phyloP scores from a whole-genome alignment of 2,329 filamentous ascomycete genomes.

The Xenoacremonium recifei region DNA sequence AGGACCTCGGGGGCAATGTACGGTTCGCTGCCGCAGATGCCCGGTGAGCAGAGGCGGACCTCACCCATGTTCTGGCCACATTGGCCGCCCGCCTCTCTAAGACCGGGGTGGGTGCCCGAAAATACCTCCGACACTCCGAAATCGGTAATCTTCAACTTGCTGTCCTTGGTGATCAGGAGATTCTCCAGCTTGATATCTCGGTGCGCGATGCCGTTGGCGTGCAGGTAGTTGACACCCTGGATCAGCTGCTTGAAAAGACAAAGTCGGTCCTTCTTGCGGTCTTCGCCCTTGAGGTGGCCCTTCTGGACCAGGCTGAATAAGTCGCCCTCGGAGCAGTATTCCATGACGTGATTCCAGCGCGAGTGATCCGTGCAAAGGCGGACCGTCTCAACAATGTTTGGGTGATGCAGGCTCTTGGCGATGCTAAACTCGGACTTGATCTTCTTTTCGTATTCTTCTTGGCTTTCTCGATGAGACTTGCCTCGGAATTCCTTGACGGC shows the following conservation, averaged over 20 bases:
- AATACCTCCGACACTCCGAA: constrained; percentile 91
- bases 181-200: constrained; percentile 92
- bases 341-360: constrained; percentile 91
- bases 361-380: constrained; percentile 72
- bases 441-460: constrained; percentile 79
- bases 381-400: constrained; percentile 81
- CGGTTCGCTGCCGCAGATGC: constrained; percentile 80
- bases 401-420: constrained; percentile 79
- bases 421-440: constrained; percentile 91
- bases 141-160: constrained; percentile 86
- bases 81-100: constrained; percentile 69
- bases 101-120: constrained; percentile 74
- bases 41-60: constrained; percentile 70
- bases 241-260: constrained; percentile 90
- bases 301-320: constrained; percentile 73
- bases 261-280: constrained; percentile 66
- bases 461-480: constrained; percentile 66
- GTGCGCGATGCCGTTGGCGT: constrained; percentile 82
- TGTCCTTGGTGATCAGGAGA: constrained; percentile 72
- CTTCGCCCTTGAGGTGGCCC: constrained; percentile 62
- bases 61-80: constrained; percentile 73
- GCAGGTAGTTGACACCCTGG: constrained; percentile 78
- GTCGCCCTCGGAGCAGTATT: constrained; percentile 82
- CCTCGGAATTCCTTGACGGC: constrained; percentile 87
- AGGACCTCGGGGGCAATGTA: constrained; percentile 88